Conservation (phyloP, 768 basidiomycete species). For the Tulasnella sp. region DNA sequence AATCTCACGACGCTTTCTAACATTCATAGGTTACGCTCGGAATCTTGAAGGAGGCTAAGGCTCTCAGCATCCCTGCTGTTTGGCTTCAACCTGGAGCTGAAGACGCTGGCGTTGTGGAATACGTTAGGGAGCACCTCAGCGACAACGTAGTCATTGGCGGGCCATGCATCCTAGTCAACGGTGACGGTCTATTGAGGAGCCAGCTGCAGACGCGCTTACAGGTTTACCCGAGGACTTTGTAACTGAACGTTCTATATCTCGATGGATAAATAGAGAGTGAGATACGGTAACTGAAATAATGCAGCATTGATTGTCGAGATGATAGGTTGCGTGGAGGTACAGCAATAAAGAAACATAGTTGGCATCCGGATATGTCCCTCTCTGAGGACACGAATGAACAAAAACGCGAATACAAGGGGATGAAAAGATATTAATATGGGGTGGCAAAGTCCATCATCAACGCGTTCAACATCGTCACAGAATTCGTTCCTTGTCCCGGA, state of each 20-base stretch:
- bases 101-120: constrained; percentile 49
- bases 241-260: too few species aligned
- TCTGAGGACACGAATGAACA: too few species aligned
- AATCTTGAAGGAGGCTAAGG: constrained; percentile 54
- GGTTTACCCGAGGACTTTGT: too few species aligned
- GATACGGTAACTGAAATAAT: too few species aligned
- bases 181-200: constrained; percentile 33
- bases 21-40: constrained; percentile 66
- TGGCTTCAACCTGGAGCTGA: constrained; percentile 89
- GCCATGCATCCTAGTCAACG: constrained; percentile 69
- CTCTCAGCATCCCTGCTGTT: constrained; percentile 54
- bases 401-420: background rate
- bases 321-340: too few species aligned
- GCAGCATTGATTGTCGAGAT: too few species aligned
- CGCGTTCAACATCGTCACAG: constrained; percentile 26
- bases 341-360: too few species aligned
- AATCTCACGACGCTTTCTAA: constrained; percentile 1
- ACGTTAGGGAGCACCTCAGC: constrained; percentile 49
- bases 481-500: constrained; percentile 53
- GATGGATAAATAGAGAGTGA: too few species aligned
- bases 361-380: too few species aligned
- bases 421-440: background rate
- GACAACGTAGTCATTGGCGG: constrained; percentile 70
- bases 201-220: background rate
- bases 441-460: background rate